Evolutionary conservation across 768 basidiomycete genomes (phyloP).

Genomic region (Tephrocybe rancida): DNA sequence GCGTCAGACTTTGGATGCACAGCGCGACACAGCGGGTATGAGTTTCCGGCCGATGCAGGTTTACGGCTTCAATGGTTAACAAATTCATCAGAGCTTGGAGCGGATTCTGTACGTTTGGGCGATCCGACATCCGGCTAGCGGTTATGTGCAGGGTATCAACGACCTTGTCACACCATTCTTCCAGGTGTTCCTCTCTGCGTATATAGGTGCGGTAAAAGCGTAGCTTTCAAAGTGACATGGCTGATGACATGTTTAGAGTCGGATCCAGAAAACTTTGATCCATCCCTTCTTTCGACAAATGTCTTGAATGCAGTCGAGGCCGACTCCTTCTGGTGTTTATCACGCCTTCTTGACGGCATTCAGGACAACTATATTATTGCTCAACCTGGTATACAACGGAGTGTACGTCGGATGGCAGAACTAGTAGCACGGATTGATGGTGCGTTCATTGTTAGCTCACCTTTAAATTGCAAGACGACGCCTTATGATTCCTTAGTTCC

Average conservation of each 20-base stretch:
- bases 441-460: slow-evolving; percentile 29
- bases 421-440: slow-evolving; percentile 90
- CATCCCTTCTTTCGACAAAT: slow-evolving; percentile 65
- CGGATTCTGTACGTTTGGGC: slow-evolving; percentile 98
- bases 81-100: slow-evolving; percentile 74
- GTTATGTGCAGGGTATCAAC: slow-evolving; percentile 99
- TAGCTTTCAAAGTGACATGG: slow-evolving; percentile 1
- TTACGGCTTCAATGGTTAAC: slow-evolving; percentile 11
- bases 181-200: slow-evolving; percentile 93
- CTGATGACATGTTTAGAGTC: slow-evolving; percentile 57
- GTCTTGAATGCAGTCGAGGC: slow-evolving; percentile 90
- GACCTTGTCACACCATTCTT: slow-evolving; percentile 98
- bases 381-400: slow-evolving; percentile 95
- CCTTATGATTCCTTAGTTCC: slow-evolving; percentile 54
- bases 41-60: slow-evolving; percentile 3
- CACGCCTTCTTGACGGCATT: slow-evolving; percentile 92
- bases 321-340: slow-evolving; percentile 98
- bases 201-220: slow-evolving; percentile 67
- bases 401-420: slow-evolving; percentile 92
- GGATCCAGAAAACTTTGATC: slow-evolving; percentile 89
- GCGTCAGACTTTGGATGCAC: slow-evolving; percentile 90
- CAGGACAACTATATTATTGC: slow-evolving; percentile 98
- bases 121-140: slow-evolving; percentile 96
- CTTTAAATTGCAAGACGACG: background rate
- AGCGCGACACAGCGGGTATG: slow-evolving; percentile 85